Percentiles rank a stretch among this genome's conserved stretches.
These are phyloP conservation scores for Populus pruinosa DNA, from an alignment of 345 rosid species.

Conservation along the genomic window DNA sequence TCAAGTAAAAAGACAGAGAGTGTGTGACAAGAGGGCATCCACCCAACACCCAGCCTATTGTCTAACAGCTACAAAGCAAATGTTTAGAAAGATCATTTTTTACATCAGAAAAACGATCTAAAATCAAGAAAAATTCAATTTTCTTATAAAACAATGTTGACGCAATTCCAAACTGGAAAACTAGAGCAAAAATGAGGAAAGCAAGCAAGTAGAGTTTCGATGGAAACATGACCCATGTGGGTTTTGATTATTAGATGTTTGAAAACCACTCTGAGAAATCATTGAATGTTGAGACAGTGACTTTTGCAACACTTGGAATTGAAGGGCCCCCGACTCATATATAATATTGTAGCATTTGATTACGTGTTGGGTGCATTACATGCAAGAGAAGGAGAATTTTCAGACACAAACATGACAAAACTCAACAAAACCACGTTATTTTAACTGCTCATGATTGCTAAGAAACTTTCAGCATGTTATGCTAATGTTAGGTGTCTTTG, in stretches of 20 bases:
- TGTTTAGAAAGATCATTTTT: neutral
- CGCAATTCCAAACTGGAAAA: no score
- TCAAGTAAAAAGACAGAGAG: no score
- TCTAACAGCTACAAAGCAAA: neutral
- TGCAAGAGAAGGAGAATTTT: slow-evolving; percentile 1
- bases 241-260: slow-evolving; percentile 26
- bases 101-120: no score
- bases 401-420: slow-evolving; percentile 11
- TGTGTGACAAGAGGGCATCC: neutral
- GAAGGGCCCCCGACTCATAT: neutral
- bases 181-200: neutral
- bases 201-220: slow-evolving; percentile 14
- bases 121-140: no score
- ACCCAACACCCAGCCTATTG: neutral
- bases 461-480: neutral
- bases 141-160: no score
- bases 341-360: neutral
- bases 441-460: slow-evolving; percentile 9
- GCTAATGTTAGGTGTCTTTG: slow-evolving; percentile 32
- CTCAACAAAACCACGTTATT: slow-evolving; percentile 22
- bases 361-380: slow-evolving; percentile 32
- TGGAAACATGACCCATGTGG: slow-evolving; percentile 38
- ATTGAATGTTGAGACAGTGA: slow-evolving; percentile 19
- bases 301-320: neutral
- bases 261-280: slow-evolving; percentile 19